A percentile compares a stretch with the other conserved stretches of the same genome.
Evolutionary conservation across 1,284 basidiomycete species (phyloP).

Genomic region (Thelephora terrestris): DNA sequence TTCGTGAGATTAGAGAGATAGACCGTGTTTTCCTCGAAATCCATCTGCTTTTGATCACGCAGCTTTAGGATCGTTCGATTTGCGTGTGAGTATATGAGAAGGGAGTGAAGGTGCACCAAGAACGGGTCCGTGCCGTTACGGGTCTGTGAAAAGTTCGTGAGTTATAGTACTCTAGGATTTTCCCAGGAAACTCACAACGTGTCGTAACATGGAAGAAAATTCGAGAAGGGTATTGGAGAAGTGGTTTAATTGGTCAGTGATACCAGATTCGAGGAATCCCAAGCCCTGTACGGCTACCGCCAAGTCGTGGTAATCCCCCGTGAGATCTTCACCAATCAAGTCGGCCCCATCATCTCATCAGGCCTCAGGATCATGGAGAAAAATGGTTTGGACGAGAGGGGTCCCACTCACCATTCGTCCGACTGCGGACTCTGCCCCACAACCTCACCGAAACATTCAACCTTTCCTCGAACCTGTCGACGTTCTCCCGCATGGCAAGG

Average conservation of each 20-base stretch:
- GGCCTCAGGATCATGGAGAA: constrained; percentile 54
- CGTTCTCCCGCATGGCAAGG: constrained; percentile 78
- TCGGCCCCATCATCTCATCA: constrained; percentile 69
- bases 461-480: constrained; percentile 95
- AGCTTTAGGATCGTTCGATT: constrained; percentile 89
- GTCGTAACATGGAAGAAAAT: constrained; percentile 79
- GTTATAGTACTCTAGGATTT: not conserved
- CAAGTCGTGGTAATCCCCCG: constrained; percentile 93
- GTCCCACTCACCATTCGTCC: constrained; percentile 74
- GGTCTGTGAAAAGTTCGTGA: constrained; percentile 38
- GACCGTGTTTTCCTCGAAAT: constrained; percentile 95
- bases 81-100: constrained; percentile 81
- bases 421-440: constrained; percentile 62
- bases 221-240: constrained; percentile 93
- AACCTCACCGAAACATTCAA: constrained; percentile 73
- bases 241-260: constrained; percentile 92
- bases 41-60: constrained; percentile 96
- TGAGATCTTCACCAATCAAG: constrained; percentile 75
- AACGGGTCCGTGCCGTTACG: constrained; percentile 81
- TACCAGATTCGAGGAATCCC: constrained; percentile 95
- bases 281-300: constrained; percentile 93
- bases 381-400: constrained; percentile 14
- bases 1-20: constrained; percentile 87
- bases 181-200: constrained; percentile 46
- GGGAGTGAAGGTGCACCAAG: constrained; percentile 80